Conservation (phyloP, 2,329 filamentous ascomycete species). For the Colletotrichum neosansevieriae region DNA sequence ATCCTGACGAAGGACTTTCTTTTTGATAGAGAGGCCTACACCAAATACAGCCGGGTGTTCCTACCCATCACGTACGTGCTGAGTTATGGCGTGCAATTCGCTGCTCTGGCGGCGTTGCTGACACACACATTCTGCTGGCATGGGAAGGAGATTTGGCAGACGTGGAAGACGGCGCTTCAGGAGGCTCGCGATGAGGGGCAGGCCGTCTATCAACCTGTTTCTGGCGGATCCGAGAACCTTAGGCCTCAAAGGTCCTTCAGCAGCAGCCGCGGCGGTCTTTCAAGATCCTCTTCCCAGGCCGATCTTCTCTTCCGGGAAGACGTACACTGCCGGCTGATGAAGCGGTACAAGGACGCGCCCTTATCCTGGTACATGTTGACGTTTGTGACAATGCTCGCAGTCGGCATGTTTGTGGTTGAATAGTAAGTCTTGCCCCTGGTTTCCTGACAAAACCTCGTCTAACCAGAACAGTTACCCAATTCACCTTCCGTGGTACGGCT, state of each 20-base stretch:
- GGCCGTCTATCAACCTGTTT: conserved; percentile 65
- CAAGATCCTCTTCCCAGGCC: conserved; percentile 58
- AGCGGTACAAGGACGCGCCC: conserved; percentile 83
- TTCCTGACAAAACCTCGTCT: conserved; percentile 29
- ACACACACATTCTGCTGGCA: conserved; percentile 89
- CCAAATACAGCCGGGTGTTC: conserved; percentile 86
- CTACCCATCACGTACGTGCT: conserved; percentile 89
- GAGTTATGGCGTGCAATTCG: conserved; percentile 89
- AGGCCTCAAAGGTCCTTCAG: conserved; percentile 29
- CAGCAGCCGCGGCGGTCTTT: conserved; percentile 43
- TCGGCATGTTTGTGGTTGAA: conserved; percentile 87
- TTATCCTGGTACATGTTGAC: conserved; percentile 84
- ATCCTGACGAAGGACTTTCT: conserved; percentile 83
- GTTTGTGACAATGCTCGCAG: conserved; percentile 79
- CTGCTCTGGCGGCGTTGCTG: conserved; percentile 81
- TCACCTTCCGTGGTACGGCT: conserved; percentile 87
- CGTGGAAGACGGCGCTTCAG: conserved; percentile 77
- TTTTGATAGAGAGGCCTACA: conserved; percentile 82
- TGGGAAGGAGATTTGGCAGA: conserved; percentile 82
- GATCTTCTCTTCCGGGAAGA: conserved; percentile 79
- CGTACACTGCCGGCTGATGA: conserved; percentile 87
- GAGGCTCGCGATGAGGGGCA: conserved; percentile 68
- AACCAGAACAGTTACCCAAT: conserved; percentile 74
- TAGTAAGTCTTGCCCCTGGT: conserved; percentile 66
- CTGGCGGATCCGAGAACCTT: conserved; percentile 44